These are phyloP conservation scores for Psilocybe azurescens DNA, from an alignment of 768 basidiomycete species.

Conservation along the genomic window DNA sequence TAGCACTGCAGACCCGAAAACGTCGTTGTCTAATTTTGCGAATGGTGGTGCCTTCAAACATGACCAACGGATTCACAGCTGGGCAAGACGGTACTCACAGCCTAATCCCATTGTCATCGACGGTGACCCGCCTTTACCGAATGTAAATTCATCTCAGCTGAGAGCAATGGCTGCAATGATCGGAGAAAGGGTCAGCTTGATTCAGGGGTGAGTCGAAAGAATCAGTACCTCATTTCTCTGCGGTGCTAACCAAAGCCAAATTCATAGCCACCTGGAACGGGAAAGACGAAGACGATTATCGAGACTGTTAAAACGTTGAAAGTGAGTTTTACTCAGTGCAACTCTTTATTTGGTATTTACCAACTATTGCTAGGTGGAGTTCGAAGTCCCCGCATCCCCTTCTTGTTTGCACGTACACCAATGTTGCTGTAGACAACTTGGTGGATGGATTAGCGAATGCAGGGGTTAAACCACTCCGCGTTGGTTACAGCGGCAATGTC, in stretches of 20 bases:
- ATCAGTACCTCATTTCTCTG: neutral
- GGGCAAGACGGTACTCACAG: constrained; percentile 73
- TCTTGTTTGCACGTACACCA: constrained; percentile 93
- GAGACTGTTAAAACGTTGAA: constrained; percentile 83
- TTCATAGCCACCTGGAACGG: constrained; percentile 84
- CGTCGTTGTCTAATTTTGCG: constrained; percentile 3
- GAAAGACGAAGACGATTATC: constrained; percentile 93
- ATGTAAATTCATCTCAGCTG: constrained; percentile 78
- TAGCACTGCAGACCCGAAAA: neutral
- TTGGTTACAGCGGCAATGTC: constrained; percentile 70
- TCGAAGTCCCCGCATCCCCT: constrained; percentile 81
- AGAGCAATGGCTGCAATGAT: constrained; percentile 89
- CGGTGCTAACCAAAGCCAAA: constrained; percentile 8
- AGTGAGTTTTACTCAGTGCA: constrained; percentile 36
- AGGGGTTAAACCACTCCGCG: constrained; percentile 75
- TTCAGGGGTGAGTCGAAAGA: constrained; percentile 71
- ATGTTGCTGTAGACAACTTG: constrained; percentile 91
- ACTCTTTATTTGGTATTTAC: neutral
- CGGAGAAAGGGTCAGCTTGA: constrained; percentile 74
- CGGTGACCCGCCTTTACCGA: constrained; percentile 74
- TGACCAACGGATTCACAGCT: constrained; percentile 81
- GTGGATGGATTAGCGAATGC: constrained; percentile 71
- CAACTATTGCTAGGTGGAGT: constrained; percentile 57
- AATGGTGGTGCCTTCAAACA: constrained; percentile 58
- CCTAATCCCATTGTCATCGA: constrained; percentile 67